phyloP scores from a whole-genome alignment of 169 alveolate genomes.

The Plasmodium yoelii region DNA sequence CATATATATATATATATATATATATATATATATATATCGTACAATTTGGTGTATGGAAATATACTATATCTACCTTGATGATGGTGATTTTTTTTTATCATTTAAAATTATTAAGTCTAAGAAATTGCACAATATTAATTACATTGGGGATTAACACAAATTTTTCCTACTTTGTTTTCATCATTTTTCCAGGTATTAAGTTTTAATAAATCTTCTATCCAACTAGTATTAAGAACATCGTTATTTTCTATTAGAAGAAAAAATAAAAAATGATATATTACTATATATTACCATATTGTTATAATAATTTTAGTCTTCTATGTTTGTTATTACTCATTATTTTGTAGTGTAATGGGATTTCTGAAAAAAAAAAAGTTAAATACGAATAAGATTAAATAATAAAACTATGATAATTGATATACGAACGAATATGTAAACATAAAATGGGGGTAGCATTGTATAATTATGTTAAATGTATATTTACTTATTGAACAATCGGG shows the following conservation, averaged over 20 bases:
- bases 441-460: neutral
- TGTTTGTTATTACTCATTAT: conserved; percentile 28
- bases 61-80: too few relatives aligned
- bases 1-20: too few relatives aligned
- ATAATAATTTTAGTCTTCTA: neutral
- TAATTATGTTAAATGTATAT: neutral
- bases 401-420: conserved; percentile 3
- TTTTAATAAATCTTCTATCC: conserved; percentile 66
- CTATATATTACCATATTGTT: neutral
- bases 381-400: neutral
- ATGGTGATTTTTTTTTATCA: too few relatives aligned
- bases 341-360: conserved; percentile 54
- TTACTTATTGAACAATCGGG: conserved; percentile 74
- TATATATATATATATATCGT: too few relatives aligned
- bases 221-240: conserved; percentile 58
- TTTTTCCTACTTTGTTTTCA: conserved; percentile 53
- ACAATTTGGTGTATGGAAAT: too few relatives aligned
- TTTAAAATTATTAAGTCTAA: too few relatives aligned
- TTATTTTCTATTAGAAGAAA: conserved; percentile 39
- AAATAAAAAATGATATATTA: neutral
- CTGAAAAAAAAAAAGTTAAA: conserved; percentile 18
- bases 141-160: conserved; percentile 59
- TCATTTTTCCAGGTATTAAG: conserved; percentile 68
- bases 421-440: neutral
- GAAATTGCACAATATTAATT: conserved; percentile 5